These are phyloP conservation scores for Candida taoyuanica DNA, from an alignment of 805 yeast genomes.

Conservation along the genomic window DNA sequence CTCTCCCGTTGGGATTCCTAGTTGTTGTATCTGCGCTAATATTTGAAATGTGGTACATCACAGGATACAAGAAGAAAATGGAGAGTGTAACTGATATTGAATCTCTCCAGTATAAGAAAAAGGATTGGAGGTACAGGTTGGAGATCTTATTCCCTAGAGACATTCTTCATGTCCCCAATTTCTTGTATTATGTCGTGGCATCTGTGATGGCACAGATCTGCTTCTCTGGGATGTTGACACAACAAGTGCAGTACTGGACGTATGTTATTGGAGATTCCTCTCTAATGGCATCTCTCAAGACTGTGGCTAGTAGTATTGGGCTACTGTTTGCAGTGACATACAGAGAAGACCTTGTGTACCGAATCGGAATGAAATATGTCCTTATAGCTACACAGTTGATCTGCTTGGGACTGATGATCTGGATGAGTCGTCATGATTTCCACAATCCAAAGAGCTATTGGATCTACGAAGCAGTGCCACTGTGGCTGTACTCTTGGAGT, in stretches of 20 bases:
- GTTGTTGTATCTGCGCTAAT: constrained; percentile 25
- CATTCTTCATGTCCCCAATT: constrained; percentile 27
- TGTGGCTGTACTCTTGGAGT: constrained; percentile 22
- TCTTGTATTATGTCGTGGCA: constrained; percentile 21
- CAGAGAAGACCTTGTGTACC: constrained; percentile 17
- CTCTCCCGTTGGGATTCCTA: constrained; percentile 36
- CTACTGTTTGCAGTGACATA: constrained; percentile 23
- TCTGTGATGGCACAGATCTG: constrained; percentile 22
- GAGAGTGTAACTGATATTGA: constrained; percentile 1
- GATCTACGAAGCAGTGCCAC: constrained; percentile 27
- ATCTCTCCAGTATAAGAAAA: background rate
- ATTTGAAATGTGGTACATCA: constrained; percentile 29
- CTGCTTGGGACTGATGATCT: constrained; percentile 18
- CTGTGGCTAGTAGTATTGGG: constrained; percentile 33
- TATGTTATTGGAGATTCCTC: constrained; percentile 28
- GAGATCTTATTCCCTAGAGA: constrained; percentile 29
- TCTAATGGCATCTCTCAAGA: constrained; percentile 33
- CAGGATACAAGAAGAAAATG: constrained; percentile 9
- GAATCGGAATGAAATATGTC: constrained; percentile 23
- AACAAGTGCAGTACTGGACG: constrained; percentile 24
- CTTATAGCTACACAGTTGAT: constrained; percentile 15
- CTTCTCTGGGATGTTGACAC: constrained; percentile 25
- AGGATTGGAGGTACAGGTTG: constrained; percentile 12
- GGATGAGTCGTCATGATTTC: constrained; percentile 24
- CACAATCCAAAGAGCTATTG: constrained; percentile 23